Percentiles rank a stretch among this genome's conserved stretches.
These are phyloP conservation scores for Hsuehochloa calcarea DNA, from an alignment of 176 grass and related monocot genomes.

Conservation along the genomic window DNA sequence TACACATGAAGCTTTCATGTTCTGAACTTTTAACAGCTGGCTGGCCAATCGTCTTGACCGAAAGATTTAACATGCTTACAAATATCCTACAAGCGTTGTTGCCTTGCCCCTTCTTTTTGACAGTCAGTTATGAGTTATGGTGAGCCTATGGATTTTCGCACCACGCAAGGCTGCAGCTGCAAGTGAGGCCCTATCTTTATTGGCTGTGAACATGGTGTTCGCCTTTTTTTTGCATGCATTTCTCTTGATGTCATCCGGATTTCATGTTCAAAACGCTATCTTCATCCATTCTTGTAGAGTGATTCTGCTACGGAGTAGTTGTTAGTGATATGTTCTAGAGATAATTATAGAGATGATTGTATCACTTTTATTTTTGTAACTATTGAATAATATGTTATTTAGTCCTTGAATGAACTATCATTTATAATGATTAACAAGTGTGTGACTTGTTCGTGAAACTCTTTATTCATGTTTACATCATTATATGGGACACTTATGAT, in stretches of 20 bases:
- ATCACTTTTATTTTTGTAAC: too few species aligned
- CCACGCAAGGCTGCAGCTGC: background rate
- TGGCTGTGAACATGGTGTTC: background rate
- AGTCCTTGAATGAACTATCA: too few species aligned
- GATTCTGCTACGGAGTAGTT: background rate
- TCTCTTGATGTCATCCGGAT: background rate
- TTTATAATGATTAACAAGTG: too few species aligned
- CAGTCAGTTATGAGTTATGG: background rate
- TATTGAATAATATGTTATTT: too few species aligned
- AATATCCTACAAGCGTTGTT: background rate
- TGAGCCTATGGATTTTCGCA: background rate
- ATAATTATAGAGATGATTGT: too few species aligned
- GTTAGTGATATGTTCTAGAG: too few species aligned
- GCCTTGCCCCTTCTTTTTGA: background rate
- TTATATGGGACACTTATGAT: too few species aligned
- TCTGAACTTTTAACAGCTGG: background rate
- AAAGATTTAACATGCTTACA: background rate
- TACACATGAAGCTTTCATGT: background rate
- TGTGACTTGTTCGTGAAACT: accelerated
- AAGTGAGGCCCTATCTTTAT: background rate
- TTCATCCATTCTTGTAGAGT: background rate
- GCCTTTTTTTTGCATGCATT: background rate
- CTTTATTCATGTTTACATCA: too few species aligned
- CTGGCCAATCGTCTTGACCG: background rate
- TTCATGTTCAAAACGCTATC: background rate